Base-by-base conservation (phyloP, 2,329 filamentous ascomycete species). In the Aspergillus brunneoviolaceus region DNA sequence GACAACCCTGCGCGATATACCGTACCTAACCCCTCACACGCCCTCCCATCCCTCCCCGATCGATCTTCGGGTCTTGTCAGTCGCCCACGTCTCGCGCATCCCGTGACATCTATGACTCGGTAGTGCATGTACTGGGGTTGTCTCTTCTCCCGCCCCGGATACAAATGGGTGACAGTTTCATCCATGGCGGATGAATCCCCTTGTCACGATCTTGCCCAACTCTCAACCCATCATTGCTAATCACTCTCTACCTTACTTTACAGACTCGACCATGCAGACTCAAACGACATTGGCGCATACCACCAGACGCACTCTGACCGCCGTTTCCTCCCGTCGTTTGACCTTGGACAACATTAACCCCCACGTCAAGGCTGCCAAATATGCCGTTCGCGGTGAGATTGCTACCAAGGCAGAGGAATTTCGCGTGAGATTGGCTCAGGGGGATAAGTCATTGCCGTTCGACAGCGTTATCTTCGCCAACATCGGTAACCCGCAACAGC, bases 401-500 rank as follows among this genome's bases (percentile, higher is more conserved):
- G 94, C 95, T 60, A 89, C 96, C 75, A 92, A 91, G 80, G 95
- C 92, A 14, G 95, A 99, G 80, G 85, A 92, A 77, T 96, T 94
- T 81, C 89, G 94, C 62, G 88, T 89, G 57, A 83, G 85, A 71
- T 82, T 97, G 63, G 77, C 76, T 60, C 81, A 84, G 54, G 79
- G 77, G 57, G 73, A 76, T 63, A 74, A 77, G 66, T 69, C 70
- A n/a, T 83, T 98, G 54, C 94, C 95, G 52, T 99, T 99, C 78
- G 84, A 91, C 70, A 85, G 92, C 61, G 89, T 99, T 77, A 94
- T 99, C 80, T 93, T 91, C 64, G 95, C 95, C 79, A 99, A 99
- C 81, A 99, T 99, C 73, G 95, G 95, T 74, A 99, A 99, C 82
- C 95, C 95, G 4, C 95, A 99, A 80, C 95, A 99, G 80, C 87